These are phyloP conservation scores for Phlebiopsis gigantea DNA, from an alignment of 768 basidiomycete genomes.

Conservation along the genomic window DNA sequence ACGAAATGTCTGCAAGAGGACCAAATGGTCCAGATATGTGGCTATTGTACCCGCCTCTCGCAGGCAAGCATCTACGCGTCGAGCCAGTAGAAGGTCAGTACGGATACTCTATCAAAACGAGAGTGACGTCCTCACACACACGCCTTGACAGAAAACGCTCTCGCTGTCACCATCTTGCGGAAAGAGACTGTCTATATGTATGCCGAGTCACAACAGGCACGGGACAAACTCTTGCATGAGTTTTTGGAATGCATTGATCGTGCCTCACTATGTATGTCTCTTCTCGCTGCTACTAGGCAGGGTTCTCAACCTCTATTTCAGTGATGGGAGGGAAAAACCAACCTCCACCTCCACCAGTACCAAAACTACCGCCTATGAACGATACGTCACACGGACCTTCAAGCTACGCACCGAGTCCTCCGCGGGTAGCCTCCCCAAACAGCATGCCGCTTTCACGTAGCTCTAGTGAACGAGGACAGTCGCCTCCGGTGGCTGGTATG, in stretches of 20 bases:
- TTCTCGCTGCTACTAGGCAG: neutral
- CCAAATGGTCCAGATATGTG: slow-evolving; percentile 77
- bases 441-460: neutral
- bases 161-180: slow-evolving; percentile 79
- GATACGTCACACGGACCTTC: slow-evolving; percentile 13
- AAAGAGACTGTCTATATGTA: slow-evolving; percentile 79
- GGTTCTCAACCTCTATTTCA: slow-evolving; percentile 4
- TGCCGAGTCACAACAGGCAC: slow-evolving; percentile 46
- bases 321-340: slow-evolving; percentile 41
- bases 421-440: slow-evolving; percentile 10
- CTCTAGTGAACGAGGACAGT: slow-evolving; percentile 2
- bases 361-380: slow-evolving; percentile 31
- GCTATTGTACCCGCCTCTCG: slow-evolving; percentile 90
- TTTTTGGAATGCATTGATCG: slow-evolving; percentile 85
- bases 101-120: slow-evolving; percentile 16
- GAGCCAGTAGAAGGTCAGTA: slow-evolving; percentile 56
- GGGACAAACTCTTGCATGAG: slow-evolving; percentile 62
- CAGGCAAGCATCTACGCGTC: slow-evolving; percentile 86
- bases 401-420: slow-evolving; percentile 19
- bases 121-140: neutral
- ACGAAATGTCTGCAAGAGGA: slow-evolving; percentile 48
- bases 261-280: slow-evolving; percentile 62
- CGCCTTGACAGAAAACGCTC: slow-evolving; percentile 48
- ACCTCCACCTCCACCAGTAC: slow-evolving; percentile 61
- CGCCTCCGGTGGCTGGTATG: slow-evolving; percentile 5